phyloP scores from a whole-genome alignment of 768 basidiomycete genomes.

The Tulasnella sp. region DNA sequence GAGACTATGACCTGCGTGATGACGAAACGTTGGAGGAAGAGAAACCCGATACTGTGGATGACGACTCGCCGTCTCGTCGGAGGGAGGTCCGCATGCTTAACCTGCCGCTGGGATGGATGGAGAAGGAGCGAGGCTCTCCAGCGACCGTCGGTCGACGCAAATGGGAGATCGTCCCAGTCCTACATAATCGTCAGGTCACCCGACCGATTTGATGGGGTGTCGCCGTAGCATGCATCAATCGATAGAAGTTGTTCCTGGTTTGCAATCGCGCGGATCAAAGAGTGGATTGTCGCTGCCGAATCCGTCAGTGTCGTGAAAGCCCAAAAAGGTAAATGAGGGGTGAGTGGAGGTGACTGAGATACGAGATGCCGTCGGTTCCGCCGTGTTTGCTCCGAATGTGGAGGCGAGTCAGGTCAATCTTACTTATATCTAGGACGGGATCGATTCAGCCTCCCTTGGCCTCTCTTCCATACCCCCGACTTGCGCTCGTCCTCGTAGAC shows the following conservation, averaged over 20 bases:
- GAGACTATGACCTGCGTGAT: slow-evolving; percentile 60
- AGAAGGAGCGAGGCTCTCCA: slow-evolving; percentile 24
- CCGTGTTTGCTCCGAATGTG: neutral
- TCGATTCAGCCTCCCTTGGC: neutral
- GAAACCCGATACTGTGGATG: slow-evolving; percentile 65
- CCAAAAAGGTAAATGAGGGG: neutral
- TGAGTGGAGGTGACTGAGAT: neutral
- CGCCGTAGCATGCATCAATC: neutral
- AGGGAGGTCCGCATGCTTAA: slow-evolving; percentile 46
- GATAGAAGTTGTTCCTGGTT: neutral
- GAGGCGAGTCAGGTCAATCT: slow-evolving; percentile 6
- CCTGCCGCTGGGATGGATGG: slow-evolving; percentile 31
- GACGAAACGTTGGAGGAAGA: slow-evolving; percentile 73
- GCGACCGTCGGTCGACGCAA: slow-evolving; percentile 33
- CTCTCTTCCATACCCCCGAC: neutral
- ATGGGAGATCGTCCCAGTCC: slow-evolving; percentile 40
- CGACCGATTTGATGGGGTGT: neutral
- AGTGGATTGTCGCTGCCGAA: neutral
- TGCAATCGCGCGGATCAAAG: neutral
- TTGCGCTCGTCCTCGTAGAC: slow-evolving; percentile 5
- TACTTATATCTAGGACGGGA: neutral
- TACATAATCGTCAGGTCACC: neutral
- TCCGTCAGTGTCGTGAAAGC: neutral
- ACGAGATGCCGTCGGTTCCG: neutral
- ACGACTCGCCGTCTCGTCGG: slow-evolving; percentile 50